Conservation (phyloP, 2,329 filamentous ascomycete species). For the Ophiostoma perfectum region DNA sequence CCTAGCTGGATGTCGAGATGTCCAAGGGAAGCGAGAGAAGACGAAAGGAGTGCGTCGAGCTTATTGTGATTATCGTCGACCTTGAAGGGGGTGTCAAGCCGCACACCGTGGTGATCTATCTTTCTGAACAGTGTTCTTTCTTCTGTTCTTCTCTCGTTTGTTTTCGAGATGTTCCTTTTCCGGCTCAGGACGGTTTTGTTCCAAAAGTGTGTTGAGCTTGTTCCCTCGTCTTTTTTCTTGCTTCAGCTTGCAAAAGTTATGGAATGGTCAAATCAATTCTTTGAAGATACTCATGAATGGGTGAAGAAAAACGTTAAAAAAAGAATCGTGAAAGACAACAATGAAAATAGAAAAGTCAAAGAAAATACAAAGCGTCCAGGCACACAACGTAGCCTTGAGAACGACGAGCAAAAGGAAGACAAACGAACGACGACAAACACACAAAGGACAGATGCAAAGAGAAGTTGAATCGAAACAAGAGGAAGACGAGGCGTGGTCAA, state of each 20-base stretch:
- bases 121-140: not conserved
- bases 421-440: not conserved
- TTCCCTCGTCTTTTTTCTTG: constrained; percentile 27
- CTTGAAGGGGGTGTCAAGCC: too few relatives aligned
- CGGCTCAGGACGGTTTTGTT: not conserved
- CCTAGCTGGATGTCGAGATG: not conserved
- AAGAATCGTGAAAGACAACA: constrained; percentile 10
- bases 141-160: not conserved
- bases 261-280: constrained; percentile 28
- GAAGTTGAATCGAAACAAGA: not conserved
- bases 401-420: constrained; percentile 7
- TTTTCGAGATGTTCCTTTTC: constrained; percentile 5
- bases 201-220: not conserved
- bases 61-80: not conserved
- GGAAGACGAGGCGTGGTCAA: not conserved
- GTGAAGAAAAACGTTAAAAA: constrained; percentile 17
- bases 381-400: constrained; percentile 4
- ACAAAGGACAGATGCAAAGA: not conserved
- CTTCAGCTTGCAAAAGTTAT: constrained; percentile 32
- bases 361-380: constrained; percentile 14
- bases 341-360: constrained; percentile 13
- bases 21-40: too few relatives aligned
- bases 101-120: too few relatives aligned
- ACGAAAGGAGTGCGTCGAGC: not conserved
- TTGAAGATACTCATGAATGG: constrained; percentile 26